Evolutionary conservation across 148 eudicot species (phyloP).

Genomic region (Rhododendron williamsianum): DNA sequence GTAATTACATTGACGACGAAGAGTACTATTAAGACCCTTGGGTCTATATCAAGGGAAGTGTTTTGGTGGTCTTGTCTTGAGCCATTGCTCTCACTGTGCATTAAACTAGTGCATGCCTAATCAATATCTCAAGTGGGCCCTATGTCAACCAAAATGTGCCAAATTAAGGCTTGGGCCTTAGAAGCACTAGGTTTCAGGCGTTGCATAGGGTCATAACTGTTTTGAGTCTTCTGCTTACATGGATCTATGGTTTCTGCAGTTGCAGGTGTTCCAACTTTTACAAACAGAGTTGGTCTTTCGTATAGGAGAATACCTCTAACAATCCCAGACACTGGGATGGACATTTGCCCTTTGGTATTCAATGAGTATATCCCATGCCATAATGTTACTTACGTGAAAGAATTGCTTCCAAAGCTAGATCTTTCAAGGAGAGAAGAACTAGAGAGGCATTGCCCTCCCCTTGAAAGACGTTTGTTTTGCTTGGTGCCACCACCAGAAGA

Average conservation of each 20-base stretch:
- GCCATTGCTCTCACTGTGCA: neutral
- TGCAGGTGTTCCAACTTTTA: slow-evolving; percentile 54
- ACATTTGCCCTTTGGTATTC: slow-evolving; percentile 66
- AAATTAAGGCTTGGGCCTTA: neutral
- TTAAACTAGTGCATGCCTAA: neutral
- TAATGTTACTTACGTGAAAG: slow-evolving; percentile 62
- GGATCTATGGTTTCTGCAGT: neutral
- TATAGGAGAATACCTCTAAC: slow-evolving; percentile 51
- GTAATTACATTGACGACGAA: neutral
- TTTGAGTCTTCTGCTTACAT: neutral
- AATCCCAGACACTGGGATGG: slow-evolving; percentile 66
- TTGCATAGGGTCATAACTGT: neutral
- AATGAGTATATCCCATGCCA: slow-evolving; percentile 95
- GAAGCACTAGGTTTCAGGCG: neutral
- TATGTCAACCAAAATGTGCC: neutral
- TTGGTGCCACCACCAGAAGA: slow-evolving; percentile 87
- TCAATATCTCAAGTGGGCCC: neutral
- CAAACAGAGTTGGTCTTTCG: slow-evolving; percentile 52
- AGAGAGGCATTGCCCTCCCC: slow-evolving; percentile 89
- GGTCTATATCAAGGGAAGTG: neutral
- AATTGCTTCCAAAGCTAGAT: slow-evolving; percentile 64
- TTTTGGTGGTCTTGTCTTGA: neutral
- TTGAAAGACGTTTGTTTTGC: slow-evolving; percentile 76
- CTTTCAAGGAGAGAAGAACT: slow-evolving; percentile 74
- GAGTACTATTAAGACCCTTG: neutral